Evolutionary conservation across 2,329 filamentous ascomycete species (phyloP).

Genomic region (Colletotrichum acutatum): DNA sequence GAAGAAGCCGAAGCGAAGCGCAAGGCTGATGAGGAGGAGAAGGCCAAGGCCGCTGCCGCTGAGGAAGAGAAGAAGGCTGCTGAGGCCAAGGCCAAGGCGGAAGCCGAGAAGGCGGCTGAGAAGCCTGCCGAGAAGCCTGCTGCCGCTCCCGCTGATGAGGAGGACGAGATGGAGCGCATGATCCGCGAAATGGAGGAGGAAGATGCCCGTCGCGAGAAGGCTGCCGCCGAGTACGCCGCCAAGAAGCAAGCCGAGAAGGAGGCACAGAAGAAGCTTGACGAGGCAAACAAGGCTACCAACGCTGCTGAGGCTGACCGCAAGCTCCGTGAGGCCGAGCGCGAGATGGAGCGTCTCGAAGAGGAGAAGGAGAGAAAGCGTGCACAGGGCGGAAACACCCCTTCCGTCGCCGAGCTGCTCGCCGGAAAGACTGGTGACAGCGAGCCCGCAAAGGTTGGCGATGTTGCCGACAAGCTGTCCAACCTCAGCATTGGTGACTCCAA

Average conservation of each 20-base stretch:
- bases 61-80: slow-evolving; percentile 45
- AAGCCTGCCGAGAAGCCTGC: slow-evolving; percentile 55
- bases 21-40: not conserved
- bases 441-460: slow-evolving; percentile 50
- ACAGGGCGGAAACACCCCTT: slow-evolving; percentile 57
- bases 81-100: slow-evolving; percentile 43
- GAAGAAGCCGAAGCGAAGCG: slow-evolving; percentile 11
- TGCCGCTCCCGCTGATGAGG: slow-evolving; percentile 50
- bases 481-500: slow-evolving; percentile 60
- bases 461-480: slow-evolving; percentile 61
- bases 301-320: slow-evolving; percentile 71
- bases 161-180: slow-evolving; percentile 69
- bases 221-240: slow-evolving; percentile 51
- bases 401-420: slow-evolving; percentile 63
- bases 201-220: slow-evolving; percentile 61
- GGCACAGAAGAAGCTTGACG: slow-evolving; percentile 59
- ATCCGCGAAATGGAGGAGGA: slow-evolving; percentile 72
- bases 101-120: slow-evolving; percentile 39
- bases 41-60: slow-evolving; percentile 44
- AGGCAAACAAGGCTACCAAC: slow-evolving; percentile 59
- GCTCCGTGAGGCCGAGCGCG: slow-evolving; percentile 77
- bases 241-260: slow-evolving; percentile 58
- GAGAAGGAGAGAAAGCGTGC: slow-evolving; percentile 70
- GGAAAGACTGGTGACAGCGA: slow-evolving; percentile 49
- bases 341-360: slow-evolving; percentile 79